These are phyloP conservation scores for Colletotrichum cuscutae DNA, from an alignment of 2,329 filamentous ascomycete species.

Conservation along the genomic window DNA sequence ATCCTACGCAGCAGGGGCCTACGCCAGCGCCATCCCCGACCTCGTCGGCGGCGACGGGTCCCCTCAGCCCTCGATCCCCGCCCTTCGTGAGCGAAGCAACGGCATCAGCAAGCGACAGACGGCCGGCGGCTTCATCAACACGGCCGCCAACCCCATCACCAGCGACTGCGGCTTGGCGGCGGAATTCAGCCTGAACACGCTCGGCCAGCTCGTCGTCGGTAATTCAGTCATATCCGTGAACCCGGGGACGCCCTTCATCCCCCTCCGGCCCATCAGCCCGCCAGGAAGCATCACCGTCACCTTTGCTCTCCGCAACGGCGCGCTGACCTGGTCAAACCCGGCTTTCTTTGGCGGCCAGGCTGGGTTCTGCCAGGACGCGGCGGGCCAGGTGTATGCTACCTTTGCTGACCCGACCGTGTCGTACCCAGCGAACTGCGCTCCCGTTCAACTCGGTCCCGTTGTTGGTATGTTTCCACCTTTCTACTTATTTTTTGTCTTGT, in stretches of 20 bases:
- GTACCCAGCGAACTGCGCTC: conserved; percentile 19
- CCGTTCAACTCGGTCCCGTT: conserved; percentile 4
- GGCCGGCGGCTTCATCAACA: conserved; percentile 10
- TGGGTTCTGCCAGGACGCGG: conserved; percentile 29
- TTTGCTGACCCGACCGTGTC: conserved; percentile 25
- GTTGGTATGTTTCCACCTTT: conserved; percentile 3
- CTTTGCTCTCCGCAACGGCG: conserved; percentile 22
- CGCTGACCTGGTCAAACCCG: conserved; percentile 17
- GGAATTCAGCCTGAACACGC: conserved; percentile 1
- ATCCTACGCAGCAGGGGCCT: neutral
- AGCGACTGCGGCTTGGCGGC: neutral
- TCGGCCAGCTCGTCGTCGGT: conserved; percentile 19
- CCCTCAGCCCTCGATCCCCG: conserved; percentile 13
- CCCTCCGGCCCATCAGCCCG: conserved; percentile 8
- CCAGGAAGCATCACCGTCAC: conserved; percentile 13
- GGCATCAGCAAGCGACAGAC: conserved; percentile 13
- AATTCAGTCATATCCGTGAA: conserved; percentile 5
- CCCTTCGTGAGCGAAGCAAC: neutral
- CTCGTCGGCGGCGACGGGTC: neutral
- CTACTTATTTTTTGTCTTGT: neutral
- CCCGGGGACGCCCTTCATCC: conserved; percentile 23
- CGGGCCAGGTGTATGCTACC: conserved; percentile 16
- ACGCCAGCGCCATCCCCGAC: neutral
- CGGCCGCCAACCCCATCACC: neutral
- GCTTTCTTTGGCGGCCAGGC: conserved; percentile 27